Base-by-base conservation (phyloP, 257 asterid species). In the Fraxinus americana region DNA sequence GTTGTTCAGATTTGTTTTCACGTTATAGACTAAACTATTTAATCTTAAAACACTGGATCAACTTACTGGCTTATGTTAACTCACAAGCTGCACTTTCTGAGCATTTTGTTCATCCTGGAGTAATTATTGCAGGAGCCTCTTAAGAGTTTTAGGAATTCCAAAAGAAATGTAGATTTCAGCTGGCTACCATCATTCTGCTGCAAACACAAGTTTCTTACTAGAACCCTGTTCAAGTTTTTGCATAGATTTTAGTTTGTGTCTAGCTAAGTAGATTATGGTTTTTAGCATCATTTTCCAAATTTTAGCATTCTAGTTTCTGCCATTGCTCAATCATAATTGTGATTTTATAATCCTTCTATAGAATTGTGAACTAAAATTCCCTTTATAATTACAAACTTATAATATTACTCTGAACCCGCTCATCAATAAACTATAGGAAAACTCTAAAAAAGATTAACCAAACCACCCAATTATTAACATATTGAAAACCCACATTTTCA, bases 141-240 rank as follows among this genome's bases (percentile, higher is more conserved):
- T n/a, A n/a, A 80, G 84, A 82, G 88, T 92, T 69, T 81, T 88
- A 68, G 86, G 92, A 75, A 83, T 95, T 79, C 89, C 91, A 72
- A 85, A 87, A 74, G 85, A 83, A 86, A 73, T 83, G 70, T 84
- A 85, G 78, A 86, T 95, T 86, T 85, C 99, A 71, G 97, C 98
- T 81, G 99, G 98, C 65, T 95, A 89, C 86, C 95, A 95, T 87
- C 98, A 95, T 84, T 95, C 98, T 79, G 92, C 94, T 80, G 99
- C 98, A 79, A 81, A 91, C 83, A 91, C 98, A 89, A 97, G 99
- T 94, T 76, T 57, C 69, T 13, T 36, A 82, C 77, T 73, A 36
- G 71, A 65, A 73, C 38, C 50, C 36, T 43, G 59, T 39, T 61
- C 43, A 39, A 8, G 73, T 36, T 36, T 21, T 10, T 30, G 57